These are phyloP conservation scores for Austroboletus eburneus DNA, from an alignment of 768 basidiomycete species.

Conservation along the genomic window DNA sequence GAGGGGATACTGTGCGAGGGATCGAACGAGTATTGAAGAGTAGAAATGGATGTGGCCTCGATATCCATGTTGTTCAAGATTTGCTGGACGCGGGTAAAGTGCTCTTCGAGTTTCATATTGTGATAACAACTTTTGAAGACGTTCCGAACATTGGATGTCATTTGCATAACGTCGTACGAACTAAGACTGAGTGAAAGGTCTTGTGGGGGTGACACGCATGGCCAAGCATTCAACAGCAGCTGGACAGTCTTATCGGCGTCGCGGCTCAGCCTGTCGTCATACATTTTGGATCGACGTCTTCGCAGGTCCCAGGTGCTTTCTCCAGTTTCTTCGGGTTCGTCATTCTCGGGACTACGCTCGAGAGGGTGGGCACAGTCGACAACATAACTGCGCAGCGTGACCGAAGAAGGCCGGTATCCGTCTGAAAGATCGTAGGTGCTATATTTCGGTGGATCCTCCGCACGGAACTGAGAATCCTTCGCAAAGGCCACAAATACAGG, in stretches of 20 bases:
- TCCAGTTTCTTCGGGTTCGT: neutral
- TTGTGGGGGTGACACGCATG: conserved; percentile 6
- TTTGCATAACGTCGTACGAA: neutral
- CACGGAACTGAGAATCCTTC: conserved; percentile 5
- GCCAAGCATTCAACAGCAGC: conserved; percentile 10
- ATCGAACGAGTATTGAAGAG: neutral
- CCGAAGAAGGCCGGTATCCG: conserved; percentile 2
- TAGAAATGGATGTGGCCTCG: neutral
- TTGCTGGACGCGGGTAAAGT: conserved; percentile 2
- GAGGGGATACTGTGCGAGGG: neutral
- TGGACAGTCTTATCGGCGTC: conserved; percentile 2
- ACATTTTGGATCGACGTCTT: conserved; percentile 2
- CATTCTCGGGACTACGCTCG: conserved; percentile 6
- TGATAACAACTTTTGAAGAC: conserved; percentile 12
- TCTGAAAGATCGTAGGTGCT: conserved; percentile 7
- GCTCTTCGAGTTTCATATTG: conserved; percentile 7
- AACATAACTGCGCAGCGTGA: neutral
- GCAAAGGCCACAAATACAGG: conserved; percentile 30
- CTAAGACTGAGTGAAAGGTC: neutral
- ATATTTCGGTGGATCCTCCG: conserved; percentile 11
- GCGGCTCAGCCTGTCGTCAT: neutral
- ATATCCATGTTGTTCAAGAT: neutral
- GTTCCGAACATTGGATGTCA: neutral
- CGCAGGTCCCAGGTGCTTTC: neutral
- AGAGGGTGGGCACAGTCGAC: neutral